Conservation (phyloP, 805 yeast species). For the Schwanniomyces polymorphus region DNA sequence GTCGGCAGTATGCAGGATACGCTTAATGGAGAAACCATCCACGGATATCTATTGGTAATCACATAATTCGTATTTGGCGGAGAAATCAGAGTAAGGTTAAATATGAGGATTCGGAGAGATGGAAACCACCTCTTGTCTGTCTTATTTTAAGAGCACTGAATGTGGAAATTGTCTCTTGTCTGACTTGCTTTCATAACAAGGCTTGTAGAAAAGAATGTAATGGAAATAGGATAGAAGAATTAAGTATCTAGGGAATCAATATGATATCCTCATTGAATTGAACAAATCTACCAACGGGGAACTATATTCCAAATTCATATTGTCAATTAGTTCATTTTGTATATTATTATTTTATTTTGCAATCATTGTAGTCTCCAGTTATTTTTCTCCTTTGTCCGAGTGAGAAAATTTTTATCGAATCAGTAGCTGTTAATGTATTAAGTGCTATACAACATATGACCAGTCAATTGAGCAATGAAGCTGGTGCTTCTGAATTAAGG, state of each 20-base stretch:
- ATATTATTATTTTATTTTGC: neutral
- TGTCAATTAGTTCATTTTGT: neutral
- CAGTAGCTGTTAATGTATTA: neutral
- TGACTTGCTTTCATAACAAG: neutral
- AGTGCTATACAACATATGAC: neutral
- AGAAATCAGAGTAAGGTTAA: neutral
- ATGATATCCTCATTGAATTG: no score
- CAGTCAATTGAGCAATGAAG: neutral
- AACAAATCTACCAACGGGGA: no score
- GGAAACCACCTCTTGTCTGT: neutral
- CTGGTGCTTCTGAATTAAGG: neutral
- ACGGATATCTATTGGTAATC: neutral
- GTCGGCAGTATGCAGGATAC: neutral
- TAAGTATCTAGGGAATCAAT: no score
- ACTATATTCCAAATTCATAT: no score
- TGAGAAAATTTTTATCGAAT: neutral
- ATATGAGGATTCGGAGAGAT: neutral
- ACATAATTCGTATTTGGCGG: neutral
- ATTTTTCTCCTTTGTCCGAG: neutral
- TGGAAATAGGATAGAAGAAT: neutral
- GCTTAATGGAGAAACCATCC: neutral
- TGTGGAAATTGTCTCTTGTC: neutral
- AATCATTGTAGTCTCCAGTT: neutral
- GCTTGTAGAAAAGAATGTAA: no score
- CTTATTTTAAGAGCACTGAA: no score